Evolutionary conservation across 2,329 filamentous ascomycete genomes (phyloP), one percentile per base, ranked within the genome.

Genomic region (Botrytis fragariae): DNA sequence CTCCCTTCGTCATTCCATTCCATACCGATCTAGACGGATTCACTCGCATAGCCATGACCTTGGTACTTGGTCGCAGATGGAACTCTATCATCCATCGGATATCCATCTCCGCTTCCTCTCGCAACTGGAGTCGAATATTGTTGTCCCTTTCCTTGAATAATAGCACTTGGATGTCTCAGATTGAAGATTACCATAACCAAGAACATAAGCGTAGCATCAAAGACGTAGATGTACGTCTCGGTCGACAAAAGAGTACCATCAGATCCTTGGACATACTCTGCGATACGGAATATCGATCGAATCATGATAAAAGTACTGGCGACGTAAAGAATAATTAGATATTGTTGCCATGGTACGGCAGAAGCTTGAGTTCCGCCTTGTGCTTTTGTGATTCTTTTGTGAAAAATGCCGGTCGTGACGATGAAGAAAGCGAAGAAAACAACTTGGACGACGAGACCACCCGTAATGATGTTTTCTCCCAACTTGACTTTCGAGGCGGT

Each of bases 391-490:
- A 79, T 72, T 3, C 75, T 72, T 12, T 22, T 12, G 37, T 79
- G 73, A 45, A 79, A 79, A 39, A 76, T 42, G 1, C 20, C 57
- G 18, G 74, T 48, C 16, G 74, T 72, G 32, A 77, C 45, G 32
- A 87, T 79, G 76, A 88, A 88, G 72, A 87, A 81, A n/a, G 81
- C 81, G 75, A 88, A 88, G 75, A 87, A 84, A 12, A 85, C 22
- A 6, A 89, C 81, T 74, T 89, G 87, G 6, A 88, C 76, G 14
- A 84, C 78, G 4, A 89, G 80, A 18, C 87, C 87, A 9, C 77
- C 82, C 32, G 86, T 80, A 22, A 88, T 83, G 62, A 87, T 80
- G 7, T 82, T 80, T 67, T 84, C 78, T 18, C 84, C 84, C 0
- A 75, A 74, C 4, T 78, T 48, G 16, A 59, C 82, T 1, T 0